A percentile compares a stretch with the other conserved stretches of the same genome.
These are phyloP conservation scores for Lasiosphaeriaceae sp. DNA, from an alignment of 495 filamentous ascomycete genomes.

Conservation along the genomic window DNA sequence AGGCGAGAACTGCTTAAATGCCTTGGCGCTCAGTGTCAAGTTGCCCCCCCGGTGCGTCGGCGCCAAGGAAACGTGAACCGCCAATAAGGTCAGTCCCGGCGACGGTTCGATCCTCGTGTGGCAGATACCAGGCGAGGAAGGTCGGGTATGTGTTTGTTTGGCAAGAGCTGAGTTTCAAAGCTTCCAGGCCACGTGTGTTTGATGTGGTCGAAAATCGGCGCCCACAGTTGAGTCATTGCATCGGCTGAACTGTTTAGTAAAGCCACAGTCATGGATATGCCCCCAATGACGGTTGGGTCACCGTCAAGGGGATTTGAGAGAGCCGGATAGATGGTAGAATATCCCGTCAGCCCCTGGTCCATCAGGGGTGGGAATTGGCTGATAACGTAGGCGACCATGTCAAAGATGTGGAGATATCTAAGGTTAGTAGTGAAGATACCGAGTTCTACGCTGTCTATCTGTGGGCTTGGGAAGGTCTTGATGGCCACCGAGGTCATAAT, in stretches of 20 bases:
- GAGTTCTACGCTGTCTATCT: constrained; percentile 19
- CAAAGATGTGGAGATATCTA: constrained; percentile 18
- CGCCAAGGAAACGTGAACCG: constrained; percentile 41
- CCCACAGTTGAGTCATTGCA: constrained; percentile 43
- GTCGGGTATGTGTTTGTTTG: constrained; percentile 40
- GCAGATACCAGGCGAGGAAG: constrained; percentile 46
- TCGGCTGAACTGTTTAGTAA: constrained; percentile 22
- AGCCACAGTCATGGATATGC: constrained; percentile 21
- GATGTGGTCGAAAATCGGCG: constrained; percentile 33
- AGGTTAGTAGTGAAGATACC: constrained; percentile 11
- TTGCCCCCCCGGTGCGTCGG: constrained; percentile 25
- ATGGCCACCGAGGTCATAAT: constrained; percentile 57
- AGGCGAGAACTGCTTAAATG: constrained; percentile 15
- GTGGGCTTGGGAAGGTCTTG: constrained; percentile 31
- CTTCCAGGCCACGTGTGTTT: constrained; percentile 45
- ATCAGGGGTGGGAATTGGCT: constrained; percentile 34
- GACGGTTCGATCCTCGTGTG: constrained; percentile 25
- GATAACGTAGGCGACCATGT: constrained; percentile 35
- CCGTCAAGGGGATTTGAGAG: constrained; percentile 12
- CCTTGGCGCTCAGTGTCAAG: constrained; percentile 18
- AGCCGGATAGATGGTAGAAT: constrained; percentile 29
- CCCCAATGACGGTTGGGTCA: constrained; percentile 29
- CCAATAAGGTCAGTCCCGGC: constrained; percentile 38
- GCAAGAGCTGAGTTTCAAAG: constrained; percentile 25
- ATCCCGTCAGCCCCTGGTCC: constrained; percentile 37